Evolutionary conservation across 768 basidiomycete species (phyloP).

Genomic region (Phylloporus rhodoxanthus): DNA sequence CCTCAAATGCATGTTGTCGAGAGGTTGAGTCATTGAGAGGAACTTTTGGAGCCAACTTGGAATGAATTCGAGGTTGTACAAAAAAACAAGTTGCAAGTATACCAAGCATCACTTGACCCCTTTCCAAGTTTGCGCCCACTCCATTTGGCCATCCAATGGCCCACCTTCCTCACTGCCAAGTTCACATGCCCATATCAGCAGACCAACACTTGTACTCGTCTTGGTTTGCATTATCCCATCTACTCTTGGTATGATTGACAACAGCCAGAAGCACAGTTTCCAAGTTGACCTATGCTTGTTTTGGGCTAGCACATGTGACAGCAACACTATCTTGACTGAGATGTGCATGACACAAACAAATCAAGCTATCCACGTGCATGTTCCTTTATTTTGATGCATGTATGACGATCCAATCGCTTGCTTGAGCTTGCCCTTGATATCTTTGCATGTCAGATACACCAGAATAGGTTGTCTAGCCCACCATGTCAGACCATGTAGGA

Average conservation of each 20-base stretch:
- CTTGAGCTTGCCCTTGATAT: slow-evolving; percentile 89
- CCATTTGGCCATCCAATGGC: slow-evolving; percentile 4
- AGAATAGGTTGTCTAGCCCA: slow-evolving; percentile 83
- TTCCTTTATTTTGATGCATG: slow-evolving; percentile 92
- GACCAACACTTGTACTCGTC: slow-evolving; percentile 70
- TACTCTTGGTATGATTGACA: slow-evolving; percentile 61
- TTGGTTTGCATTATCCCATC: slow-evolving; percentile 92
- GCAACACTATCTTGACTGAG: slow-evolving; percentile 65
- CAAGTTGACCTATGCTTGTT: slow-evolving; percentile 76
- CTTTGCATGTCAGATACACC: slow-evolving; percentile 81
- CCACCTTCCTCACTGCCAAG: slow-evolving; percentile 47
- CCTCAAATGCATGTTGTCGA: slow-evolving; percentile 56
- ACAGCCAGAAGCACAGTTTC: slow-evolving; percentile 71
- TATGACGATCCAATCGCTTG: slow-evolving; percentile 91
- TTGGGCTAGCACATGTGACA: slow-evolving; percentile 66
- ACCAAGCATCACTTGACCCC: slow-evolving; percentile 1
- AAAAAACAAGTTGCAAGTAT: slow-evolving; percentile 4
- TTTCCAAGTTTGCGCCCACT: slow-evolving; percentile 17
- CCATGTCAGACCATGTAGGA: background rate
- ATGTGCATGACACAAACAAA: background rate
- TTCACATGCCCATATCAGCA: slow-evolving; percentile 88
- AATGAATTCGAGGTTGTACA: background rate
- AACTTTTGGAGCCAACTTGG: slow-evolving; percentile 45
- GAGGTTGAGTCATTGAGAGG: slow-evolving; percentile 44
- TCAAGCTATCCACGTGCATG: slow-evolving; percentile 66